Conservation (phyloP, 345 rosid genomes). For the Stellera chamaejasme region DNA sequence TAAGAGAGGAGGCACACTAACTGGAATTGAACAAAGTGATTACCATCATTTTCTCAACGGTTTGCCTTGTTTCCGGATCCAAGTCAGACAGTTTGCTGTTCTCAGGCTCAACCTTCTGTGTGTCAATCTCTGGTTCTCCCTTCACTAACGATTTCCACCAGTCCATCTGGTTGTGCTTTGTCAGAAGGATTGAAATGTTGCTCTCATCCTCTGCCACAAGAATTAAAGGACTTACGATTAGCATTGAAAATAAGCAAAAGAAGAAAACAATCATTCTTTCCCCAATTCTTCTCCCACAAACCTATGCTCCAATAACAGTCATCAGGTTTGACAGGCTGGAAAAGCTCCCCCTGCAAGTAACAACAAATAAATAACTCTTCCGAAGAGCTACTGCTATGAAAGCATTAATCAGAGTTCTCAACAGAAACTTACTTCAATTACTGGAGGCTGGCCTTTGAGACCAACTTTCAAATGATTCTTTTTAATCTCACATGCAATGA, state of each 20-base stretch:
- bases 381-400: neutral
- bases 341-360: constrained; percentile 60
- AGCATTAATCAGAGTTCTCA: neutral
- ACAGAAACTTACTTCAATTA: constrained; percentile 60
- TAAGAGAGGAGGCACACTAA: neutral
- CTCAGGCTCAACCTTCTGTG: constrained; percentile 94
- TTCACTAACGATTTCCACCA: constrained; percentile 91
- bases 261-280: neutral
- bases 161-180: constrained; percentile 85
- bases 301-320: constrained; percentile 96
- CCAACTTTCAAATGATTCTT: constrained; percentile 81
- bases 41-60: constrained; percentile 97
- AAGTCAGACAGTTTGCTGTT: constrained; percentile 74
- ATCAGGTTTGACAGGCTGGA: constrained; percentile 58
- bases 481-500: constrained; percentile 67
- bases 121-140: constrained; percentile 83
- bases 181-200: constrained; percentile 56
- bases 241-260: neutral
- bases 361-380: neutral
- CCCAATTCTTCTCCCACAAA: neutral
- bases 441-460: constrained; percentile 72
- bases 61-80: constrained; percentile 66
- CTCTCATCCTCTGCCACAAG: constrained; percentile 54
- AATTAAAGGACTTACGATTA: neutral
- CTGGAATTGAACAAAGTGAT: neutral